A percentile compares a stretch with the other conserved stretches of the same genome.
Evolutionary conservation across 495 filamentous ascomycete species (phyloP).

Genomic region (Aspergillus nidulans): DNA sequence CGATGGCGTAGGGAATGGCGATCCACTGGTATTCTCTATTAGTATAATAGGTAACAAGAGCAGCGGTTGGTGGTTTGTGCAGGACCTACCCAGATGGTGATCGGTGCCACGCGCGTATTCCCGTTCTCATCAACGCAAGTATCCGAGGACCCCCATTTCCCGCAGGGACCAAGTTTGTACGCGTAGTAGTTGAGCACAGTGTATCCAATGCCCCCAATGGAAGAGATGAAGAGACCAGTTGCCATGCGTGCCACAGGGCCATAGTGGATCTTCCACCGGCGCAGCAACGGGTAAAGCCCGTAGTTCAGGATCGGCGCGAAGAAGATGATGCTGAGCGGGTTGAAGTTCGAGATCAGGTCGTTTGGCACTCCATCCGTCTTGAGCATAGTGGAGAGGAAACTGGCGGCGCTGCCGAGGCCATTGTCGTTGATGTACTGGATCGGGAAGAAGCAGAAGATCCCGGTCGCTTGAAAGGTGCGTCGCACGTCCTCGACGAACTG

Average conservation of each 20-base stretch:
- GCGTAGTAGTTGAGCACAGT: conserved; percentile 5
- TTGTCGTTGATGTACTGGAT: conserved; percentile 49
- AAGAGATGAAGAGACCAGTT: conserved; percentile 57
- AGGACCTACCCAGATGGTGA: background rate
- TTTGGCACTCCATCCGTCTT: conserved; percentile 65
- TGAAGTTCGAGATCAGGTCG: conserved; percentile 66
- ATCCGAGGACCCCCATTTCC: background rate
- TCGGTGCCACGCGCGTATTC: background rate
- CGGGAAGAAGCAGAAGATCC: conserved; percentile 52
- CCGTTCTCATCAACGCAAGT: conserved; percentile 1
- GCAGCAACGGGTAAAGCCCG: conserved; percentile 57
- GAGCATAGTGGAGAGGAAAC: conserved; percentile 58
- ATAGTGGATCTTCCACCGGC: conserved; percentile 51
- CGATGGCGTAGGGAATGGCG: conserved; percentile 7
- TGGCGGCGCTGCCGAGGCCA: conserved; percentile 40
- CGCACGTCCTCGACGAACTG: conserved; percentile 45
- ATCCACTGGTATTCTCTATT: conserved; percentile 1
- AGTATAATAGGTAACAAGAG: background rate
- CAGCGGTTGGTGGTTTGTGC: background rate
- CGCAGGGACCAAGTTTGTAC: conserved; percentile 1
- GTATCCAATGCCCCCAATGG: conserved; percentile 38
- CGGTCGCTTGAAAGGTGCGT: conserved; percentile 41
- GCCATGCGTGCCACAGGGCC: conserved; percentile 64
- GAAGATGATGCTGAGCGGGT: conserved; percentile 63
- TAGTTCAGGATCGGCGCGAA: conserved; percentile 60